Evolutionary conservation across 441 rosid species (phyloP).

Genomic region (Jatropha multifida): DNA sequence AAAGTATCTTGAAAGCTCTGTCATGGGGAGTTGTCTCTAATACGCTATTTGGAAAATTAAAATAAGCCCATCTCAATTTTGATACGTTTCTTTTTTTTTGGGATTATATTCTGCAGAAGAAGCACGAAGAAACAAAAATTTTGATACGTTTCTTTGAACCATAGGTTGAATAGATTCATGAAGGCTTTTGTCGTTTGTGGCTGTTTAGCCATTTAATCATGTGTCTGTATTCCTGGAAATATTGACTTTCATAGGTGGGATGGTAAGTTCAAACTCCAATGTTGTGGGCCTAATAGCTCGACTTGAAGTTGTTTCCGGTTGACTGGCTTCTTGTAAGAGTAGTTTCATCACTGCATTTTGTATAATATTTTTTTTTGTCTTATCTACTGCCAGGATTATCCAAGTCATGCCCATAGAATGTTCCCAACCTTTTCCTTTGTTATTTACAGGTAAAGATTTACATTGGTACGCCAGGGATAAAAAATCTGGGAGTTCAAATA

Average conservation of each 20-base stretch:
- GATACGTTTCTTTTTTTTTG: too few relatives aligned
- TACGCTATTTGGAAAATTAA: too few relatives aligned
- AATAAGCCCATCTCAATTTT: too few relatives aligned
- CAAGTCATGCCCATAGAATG: background rate
- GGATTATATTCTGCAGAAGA: too few relatives aligned
- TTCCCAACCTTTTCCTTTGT: background rate
- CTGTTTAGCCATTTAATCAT: background rate
- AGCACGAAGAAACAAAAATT: background rate
- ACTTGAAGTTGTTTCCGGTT: background rate
- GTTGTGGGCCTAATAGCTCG: background rate
- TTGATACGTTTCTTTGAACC: background rate
- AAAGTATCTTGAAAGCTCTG: background rate
- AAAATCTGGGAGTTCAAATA: conserved; percentile 39
- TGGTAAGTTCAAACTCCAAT: background rate
- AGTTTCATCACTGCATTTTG: background rate
- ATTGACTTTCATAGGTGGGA: background rate
- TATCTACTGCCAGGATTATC: background rate
- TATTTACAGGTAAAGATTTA: conserved; percentile 78
- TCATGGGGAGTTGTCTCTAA: background rate
- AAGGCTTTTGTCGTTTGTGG: background rate
- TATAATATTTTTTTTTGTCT: background rate
- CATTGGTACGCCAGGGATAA: conserved; percentile 90
- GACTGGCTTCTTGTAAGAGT: background rate
- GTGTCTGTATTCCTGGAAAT: background rate
- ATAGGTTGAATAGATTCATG: background rate